These are phyloP conservation scores for Megacollybia marginata DNA, from an alignment of 768 basidiomycete genomes.

Conservation along the genomic window DNA sequence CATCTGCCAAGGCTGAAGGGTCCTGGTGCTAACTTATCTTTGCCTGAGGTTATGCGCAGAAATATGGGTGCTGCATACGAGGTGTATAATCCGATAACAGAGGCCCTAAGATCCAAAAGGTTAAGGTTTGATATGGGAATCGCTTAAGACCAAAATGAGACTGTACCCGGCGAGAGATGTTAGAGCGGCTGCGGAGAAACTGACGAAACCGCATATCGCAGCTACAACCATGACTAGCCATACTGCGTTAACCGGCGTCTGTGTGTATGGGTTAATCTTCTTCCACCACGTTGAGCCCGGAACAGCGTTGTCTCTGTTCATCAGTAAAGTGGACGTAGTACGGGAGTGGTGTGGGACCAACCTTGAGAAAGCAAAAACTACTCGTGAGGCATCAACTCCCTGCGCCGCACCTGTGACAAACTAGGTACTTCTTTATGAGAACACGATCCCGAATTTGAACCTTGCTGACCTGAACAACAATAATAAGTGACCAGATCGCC, in stretches of 20 bases:
- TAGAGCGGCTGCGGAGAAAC: constrained; percentile 57
- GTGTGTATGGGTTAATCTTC: constrained; percentile 46
- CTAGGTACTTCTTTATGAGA: constrained; percentile 21
- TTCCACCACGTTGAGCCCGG: constrained; percentile 72
- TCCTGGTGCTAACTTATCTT: constrained; percentile 49
- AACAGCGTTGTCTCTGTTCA: constrained; percentile 52
- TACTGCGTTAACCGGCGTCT: constrained; percentile 69
- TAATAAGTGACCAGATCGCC: constrained; percentile 63
- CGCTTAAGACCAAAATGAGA: background rate
- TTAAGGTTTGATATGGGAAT: constrained; percentile 1
- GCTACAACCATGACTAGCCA: constrained; percentile 62
- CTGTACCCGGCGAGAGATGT: constrained; percentile 58
- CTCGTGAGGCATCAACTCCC: constrained; percentile 67
- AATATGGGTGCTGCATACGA: constrained; percentile 65
- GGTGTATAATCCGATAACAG: constrained; percentile 66
- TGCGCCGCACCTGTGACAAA: constrained; percentile 71
- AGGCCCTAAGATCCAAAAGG: constrained; percentile 34
- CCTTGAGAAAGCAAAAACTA: constrained; percentile 65
- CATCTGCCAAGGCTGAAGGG: constrained; percentile 55
- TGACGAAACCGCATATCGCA: constrained; percentile 53
- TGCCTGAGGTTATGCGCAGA: constrained; percentile 62
- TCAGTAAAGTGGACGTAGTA: background rate
- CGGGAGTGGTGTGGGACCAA: constrained; percentile 1
- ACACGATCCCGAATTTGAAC: background rate
- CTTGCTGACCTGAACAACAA: constrained; percentile 39